Conservation (phyloP, 805 yeast genomes). For the Groenewaldozyma tartarivorans region DNA sequence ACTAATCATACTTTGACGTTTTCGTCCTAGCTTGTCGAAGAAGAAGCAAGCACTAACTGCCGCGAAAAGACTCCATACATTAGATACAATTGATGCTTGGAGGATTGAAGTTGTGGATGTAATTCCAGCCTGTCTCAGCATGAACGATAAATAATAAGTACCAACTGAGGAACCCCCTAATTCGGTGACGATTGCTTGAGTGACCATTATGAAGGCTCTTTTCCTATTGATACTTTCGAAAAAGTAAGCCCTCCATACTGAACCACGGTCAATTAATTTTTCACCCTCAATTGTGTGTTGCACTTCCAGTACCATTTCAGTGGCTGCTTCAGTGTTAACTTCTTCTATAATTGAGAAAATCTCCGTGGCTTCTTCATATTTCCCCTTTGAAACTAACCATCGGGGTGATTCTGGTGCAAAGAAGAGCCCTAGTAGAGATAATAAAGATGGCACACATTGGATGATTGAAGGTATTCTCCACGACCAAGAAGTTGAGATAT, state of each 20-base stretch:
- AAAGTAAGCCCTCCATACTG: conserved; percentile 4
- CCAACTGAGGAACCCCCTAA: conserved; percentile 12
- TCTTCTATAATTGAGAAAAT: too few species aligned
- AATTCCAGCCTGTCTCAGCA: conserved; percentile 45
- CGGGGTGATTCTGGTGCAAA: conserved; percentile 87
- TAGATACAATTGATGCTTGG: conserved; percentile 14
- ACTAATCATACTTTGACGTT: conserved; percentile 3
- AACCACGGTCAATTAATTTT: conserved; percentile 2
- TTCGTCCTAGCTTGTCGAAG: conserved; percentile 1
- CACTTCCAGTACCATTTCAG: conserved; percentile 12
- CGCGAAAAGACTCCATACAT: neutral
- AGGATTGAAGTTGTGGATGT: conserved; percentile 19
- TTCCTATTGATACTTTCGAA: conserved; percentile 5
- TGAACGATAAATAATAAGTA: conserved; percentile 38
- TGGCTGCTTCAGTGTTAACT: conserved; percentile 6
- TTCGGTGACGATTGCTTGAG: conserved; percentile 9
- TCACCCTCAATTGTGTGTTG: conserved; percentile 10
- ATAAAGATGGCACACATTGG: conserved; percentile 52
- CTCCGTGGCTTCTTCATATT: conserved; percentile 47
- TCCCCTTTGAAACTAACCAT: conserved; percentile 54
- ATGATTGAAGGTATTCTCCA: conserved; percentile 74
- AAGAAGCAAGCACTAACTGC: neutral
- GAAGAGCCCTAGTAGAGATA: conserved; percentile 39
- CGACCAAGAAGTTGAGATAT: conserved; percentile 27
- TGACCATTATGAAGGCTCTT: conserved; percentile 6